Evolutionary conservation across 2,329 filamentous ascomycete species (phyloP), one percentile per base, ranked within the genome.

Genomic region (Neofusicoccum ribis): DNA sequence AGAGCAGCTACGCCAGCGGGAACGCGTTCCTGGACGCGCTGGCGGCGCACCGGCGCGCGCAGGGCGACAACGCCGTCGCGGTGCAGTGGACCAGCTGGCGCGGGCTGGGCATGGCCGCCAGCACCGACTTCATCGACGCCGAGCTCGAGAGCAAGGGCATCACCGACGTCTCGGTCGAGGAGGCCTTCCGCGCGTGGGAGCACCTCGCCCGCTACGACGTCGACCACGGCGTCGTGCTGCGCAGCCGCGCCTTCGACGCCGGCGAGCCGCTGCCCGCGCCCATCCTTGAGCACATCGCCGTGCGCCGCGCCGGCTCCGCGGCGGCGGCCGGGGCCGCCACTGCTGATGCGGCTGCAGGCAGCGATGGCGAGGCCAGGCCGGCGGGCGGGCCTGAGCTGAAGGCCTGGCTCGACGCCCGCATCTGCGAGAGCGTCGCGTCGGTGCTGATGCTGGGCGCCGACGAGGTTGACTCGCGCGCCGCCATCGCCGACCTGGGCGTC

Each of bases 51-150:
- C 62, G 72, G 1, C 71, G 77, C 1, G 36, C 23, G 1, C 69
- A 68, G n/a, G 80, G 79, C 4, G 79, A 81, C 67, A 80, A 81
- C 56, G 54, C 77, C 1, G 67, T 81, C 17, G 74, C 79, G 0
- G 73, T 83, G 58, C 77, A 80, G 63, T 83, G 76, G 77, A 82
- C 79, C 3, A 71, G 70, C 3, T 83, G 81, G 81, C 72, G 74
- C 0, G 77, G 75, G 0, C 65, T 81, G 37, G 80, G 80, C 3
- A 74, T 83, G 72, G 77, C 74, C 0, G 71, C 72, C 12, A 70
- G 71, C 58, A 74, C 76, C 0, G 77, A 77, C 8, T 79, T 79
- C 66, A 69, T 83, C 37, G 71, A 71, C n/a, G 72, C 74, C 0
- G 81, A 83, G 68, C 69, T 83, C 5, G 70, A 75, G 31, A 73